These are phyloP conservation scores for Brassica rapa DNA, from an alignment of 345 rosid genomes.

Conservation along the genomic window DNA sequence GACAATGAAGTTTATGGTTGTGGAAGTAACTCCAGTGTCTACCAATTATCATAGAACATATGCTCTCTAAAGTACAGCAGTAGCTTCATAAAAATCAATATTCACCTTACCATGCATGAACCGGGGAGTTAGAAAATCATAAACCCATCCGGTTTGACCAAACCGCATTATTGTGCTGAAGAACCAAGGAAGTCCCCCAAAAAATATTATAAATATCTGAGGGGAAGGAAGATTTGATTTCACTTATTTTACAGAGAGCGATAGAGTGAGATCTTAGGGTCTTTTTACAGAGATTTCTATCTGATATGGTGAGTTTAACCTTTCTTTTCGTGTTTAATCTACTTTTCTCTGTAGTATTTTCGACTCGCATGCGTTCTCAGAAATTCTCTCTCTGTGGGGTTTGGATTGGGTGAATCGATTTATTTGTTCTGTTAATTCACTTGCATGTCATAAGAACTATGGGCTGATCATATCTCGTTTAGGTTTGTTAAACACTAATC, in stretches of 20 bases:
- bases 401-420: neutral
- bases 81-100: neutral
- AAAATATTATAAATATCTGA: neutral
- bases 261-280: slow-evolving; percentile 20
- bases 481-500: neutral
- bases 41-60: neutral
- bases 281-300: slow-evolving; percentile 6
- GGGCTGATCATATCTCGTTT: neutral
- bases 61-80: neutral
- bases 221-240: slow-evolving; percentile 20
- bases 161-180: neutral
- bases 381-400: too few relatives aligned
- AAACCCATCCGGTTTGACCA: slow-evolving; percentile 33
- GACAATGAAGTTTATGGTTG: neutral
- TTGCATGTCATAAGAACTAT: slow-evolving; percentile 10
- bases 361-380: too few relatives aligned
- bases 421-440: neutral
- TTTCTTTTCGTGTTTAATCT: neutral
- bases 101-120: neutral
- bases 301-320: slow-evolving; percentile 24
- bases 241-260: neutral
- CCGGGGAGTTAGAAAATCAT: neutral
- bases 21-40: neutral
- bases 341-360: neutral
- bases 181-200: slow-evolving; percentile 27